These are phyloP conservation scores for Pyricularia sp. DNA, from an alignment of 2,329 filamentous ascomycete genomes.

Conservation along the genomic window DNA sequence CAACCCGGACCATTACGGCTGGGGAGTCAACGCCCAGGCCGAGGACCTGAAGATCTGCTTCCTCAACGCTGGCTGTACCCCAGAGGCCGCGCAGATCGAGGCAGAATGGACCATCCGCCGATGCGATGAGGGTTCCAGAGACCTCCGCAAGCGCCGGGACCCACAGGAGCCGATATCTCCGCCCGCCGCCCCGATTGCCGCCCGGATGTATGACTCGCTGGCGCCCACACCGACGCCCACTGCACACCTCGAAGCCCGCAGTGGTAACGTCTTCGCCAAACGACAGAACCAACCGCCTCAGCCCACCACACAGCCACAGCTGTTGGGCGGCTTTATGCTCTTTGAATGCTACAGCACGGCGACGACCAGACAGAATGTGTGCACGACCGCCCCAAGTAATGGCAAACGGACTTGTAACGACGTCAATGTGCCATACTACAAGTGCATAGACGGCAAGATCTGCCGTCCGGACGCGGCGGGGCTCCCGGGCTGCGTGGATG, in stretches of 20 bases:
- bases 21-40: slow-evolving; percentile 24
- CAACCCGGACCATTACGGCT: slow-evolving; percentile 16
- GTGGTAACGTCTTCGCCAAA: slow-evolving; percentile 5
- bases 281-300: slow-evolving; percentile 3
- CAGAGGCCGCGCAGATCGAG: slow-evolving; percentile 23
- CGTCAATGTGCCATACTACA: slow-evolving; percentile 22
- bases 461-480: slow-evolving; percentile 33
- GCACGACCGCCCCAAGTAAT: slow-evolving; percentile 24
- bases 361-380: slow-evolving; percentile 28
- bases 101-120: slow-evolving; percentile 20
- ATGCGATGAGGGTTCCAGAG: slow-evolving; percentile 16
- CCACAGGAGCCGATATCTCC: slow-evolving; percentile 2
- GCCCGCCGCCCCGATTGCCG: background rate
- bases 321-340: background rate
- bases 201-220: background rate
- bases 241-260: background rate
- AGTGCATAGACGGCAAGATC: slow-evolving; percentile 32
- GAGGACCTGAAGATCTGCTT: slow-evolving; percentile 29
- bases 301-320: slow-evolving; percentile 7
- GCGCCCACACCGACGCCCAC: slow-evolving; percentile 1
- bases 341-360: slow-evolving; percentile 15
- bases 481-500: slow-evolving; percentile 32
- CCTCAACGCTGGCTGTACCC: slow-evolving; percentile 24
- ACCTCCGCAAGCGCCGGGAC: slow-evolving; percentile 14
- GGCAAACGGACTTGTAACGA: slow-evolving; percentile 29